Evolutionary conservation across 208 protist species (phyloP).

Genomic region (Trypanosoma lewisi): DNA sequence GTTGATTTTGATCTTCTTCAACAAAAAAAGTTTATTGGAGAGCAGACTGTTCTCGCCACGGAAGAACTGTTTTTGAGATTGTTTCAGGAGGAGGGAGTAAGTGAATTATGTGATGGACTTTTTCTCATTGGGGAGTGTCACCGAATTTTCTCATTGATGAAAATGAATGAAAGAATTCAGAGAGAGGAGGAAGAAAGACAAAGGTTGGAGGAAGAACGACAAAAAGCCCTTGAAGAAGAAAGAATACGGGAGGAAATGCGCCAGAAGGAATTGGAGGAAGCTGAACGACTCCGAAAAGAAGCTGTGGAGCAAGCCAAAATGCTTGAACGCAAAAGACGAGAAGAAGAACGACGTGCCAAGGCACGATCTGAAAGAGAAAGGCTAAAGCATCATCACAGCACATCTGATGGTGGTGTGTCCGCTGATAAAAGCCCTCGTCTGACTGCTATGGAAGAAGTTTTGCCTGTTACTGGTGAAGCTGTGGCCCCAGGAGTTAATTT

Average conservation of each 20-base stretch:
- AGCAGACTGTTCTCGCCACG: slow-evolving; percentile 29
- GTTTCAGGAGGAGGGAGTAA: slow-evolving; percentile 30
- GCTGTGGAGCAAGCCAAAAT: slow-evolving; percentile 53
- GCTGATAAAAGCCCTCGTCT: not conserved
- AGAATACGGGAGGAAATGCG: slow-evolving; percentile 28
- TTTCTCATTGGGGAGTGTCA: slow-evolving; percentile 17
- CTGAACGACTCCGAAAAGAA: slow-evolving; percentile 28
- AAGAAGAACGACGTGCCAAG: slow-evolving; percentile 38
- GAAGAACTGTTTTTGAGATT: slow-evolving; percentile 40
- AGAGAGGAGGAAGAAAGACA: slow-evolving; percentile 34
- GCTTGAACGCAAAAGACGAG: slow-evolving; percentile 47
- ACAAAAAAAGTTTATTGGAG: slow-evolving; percentile 36
- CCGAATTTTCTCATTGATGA: not conserved
- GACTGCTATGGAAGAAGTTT: not conserved
- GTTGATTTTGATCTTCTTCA: slow-evolving; percentile 69
- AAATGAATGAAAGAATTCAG: slow-evolving; percentile 21
- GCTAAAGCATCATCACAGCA: slow-evolving; percentile 17
- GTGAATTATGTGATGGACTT: slow-evolving; percentile 15
- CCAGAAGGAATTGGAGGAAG: slow-evolving; percentile 47
- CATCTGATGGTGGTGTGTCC: not conserved
- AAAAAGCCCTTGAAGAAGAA: slow-evolving; percentile 32
- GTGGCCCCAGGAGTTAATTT: not conserved
- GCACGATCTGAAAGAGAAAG: slow-evolving; percentile 29
- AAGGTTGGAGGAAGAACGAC: slow-evolving; percentile 32
- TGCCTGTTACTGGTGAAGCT: not conserved